phyloP scores from a whole-genome alignment of 371 early-diverging fungal genomes.

The Rhizopus delemar region DNA sequence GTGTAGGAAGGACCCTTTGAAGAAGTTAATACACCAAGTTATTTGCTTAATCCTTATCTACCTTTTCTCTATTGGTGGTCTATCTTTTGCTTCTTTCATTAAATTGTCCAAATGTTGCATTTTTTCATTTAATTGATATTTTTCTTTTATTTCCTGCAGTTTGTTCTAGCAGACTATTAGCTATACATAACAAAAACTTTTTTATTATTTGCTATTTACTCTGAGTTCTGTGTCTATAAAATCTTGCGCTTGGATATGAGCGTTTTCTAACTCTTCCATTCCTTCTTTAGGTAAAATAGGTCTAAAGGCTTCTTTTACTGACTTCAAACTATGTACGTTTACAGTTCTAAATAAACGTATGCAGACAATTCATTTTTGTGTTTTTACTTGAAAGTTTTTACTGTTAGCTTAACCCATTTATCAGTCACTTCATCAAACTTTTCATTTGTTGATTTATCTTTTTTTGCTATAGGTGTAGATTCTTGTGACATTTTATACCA shows the following conservation, averaged over 20 bases:
- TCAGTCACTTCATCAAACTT: not conserved
- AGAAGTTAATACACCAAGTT: not conserved
- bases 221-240: not conserved
- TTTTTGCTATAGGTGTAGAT: not conserved
- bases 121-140: not conserved
- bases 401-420: not conserved
- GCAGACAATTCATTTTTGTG: not conserved
- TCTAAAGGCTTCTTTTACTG: not conserved
- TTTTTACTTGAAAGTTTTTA: not conserved
- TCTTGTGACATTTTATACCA: not conserved
- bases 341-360: not conserved
- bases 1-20: constrained; percentile 1
- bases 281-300: not conserved
- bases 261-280: constrained; percentile 3
- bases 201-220: not conserved
- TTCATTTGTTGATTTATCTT: not conserved
- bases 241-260: constrained; percentile 1
- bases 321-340: not conserved
- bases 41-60: not conserved
- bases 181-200: not conserved
- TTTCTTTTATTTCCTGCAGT: not conserved
- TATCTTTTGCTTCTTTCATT: constrained; percentile 1
- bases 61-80: constrained; percentile 1
- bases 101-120: not conserved
- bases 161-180: not conserved